Percentiles rank a stretch among this genome's conserved stretches.
Evolutionary conservation across 129 eudicot species (phyloP).

Genomic region (Saussurea involucrata): DNA sequence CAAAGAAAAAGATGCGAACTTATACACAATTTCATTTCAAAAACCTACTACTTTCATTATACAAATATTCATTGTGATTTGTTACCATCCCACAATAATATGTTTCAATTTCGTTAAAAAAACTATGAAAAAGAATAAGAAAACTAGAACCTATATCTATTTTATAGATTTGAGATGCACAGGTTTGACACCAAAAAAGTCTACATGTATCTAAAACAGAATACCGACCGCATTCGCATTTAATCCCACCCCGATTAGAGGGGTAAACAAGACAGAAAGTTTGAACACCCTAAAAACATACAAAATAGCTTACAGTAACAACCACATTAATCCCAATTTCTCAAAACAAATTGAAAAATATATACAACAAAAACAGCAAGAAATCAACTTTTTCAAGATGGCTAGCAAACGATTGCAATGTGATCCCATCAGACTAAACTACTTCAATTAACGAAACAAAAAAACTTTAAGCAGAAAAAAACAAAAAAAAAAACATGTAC

Average conservation of each 20-base stretch:
- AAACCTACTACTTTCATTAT: conserved; percentile 8
- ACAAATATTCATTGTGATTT: background rate
- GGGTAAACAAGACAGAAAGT: conserved; percentile 6
- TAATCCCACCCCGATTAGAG: background rate
- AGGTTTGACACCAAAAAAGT: background rate
- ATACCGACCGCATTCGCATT: background rate
- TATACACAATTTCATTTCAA: background rate
- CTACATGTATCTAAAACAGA: background rate
- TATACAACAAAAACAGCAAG: background rate
- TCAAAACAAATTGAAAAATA: background rate
- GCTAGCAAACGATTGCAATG: conserved; percentile 13
- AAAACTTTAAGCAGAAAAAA: conserved; percentile 8
- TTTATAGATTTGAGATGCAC: background rate
- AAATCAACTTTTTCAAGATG: conserved; percentile 1
- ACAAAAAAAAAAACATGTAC: background rate
- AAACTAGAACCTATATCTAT: background rate
- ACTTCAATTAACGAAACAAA: conserved; percentile 16
- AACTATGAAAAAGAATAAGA: background rate
- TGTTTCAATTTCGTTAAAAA: background rate
- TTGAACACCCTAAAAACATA: background rate
- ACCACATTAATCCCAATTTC: conserved; percentile 24
- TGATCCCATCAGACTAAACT: conserved; percentile 37
- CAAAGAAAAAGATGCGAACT: background rate
- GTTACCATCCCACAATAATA: background rate
- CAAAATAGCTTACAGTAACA: background rate